Evolutionary conservation across 75 land plant species (phyloP), one percentile per base, ranked within the genome.

Genomic region (Larix kaempferi): DNA sequence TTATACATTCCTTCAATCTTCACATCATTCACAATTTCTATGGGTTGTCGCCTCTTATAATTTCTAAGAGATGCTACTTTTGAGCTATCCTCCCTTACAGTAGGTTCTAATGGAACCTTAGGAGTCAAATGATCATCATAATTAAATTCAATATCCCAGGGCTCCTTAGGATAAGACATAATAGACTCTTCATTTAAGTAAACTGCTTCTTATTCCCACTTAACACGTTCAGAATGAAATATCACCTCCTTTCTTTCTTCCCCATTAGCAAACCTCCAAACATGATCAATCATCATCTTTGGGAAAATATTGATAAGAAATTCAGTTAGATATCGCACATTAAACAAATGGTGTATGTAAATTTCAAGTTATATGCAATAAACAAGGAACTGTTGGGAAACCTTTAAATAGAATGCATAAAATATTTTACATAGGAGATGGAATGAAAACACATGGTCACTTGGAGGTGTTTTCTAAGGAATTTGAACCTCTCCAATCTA

Each of bases 101-200:
- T 73, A 35, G 89, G 87, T 59, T 96, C 95, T 17, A 78, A 75
- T 35, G 88, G 92, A 80, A 97, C 87, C 73, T 81, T 88, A 6
- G 87, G 95, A 29, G 95, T 95, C 65, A 95, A 81, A 71, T 87
- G 77, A 71, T 97, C 99, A 79, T 97, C 98, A 76, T 88, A 93
- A 79, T 85, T 90, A 81, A 90, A 82, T 71, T 92, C 98, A 35
- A 74, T 69, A 60, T 91, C 98, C 94, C 92, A 91, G 1, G 98
- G 92, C 59, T 87, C 92, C 67, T 83, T 91, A 14, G 99, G 99
- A 62, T 94, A 83, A 10, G 80, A 73, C 13, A 98, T 98, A 63
- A 94, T 92, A 29, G 82, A 82, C 16, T 77, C 65, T 35, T 56
- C 49, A 23, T 74, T 73, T 56, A 81, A 37, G 57, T 92, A 94